Base-by-base conservation (phyloP, 306 rosid genomes). In the Argentina anserina region DNA sequence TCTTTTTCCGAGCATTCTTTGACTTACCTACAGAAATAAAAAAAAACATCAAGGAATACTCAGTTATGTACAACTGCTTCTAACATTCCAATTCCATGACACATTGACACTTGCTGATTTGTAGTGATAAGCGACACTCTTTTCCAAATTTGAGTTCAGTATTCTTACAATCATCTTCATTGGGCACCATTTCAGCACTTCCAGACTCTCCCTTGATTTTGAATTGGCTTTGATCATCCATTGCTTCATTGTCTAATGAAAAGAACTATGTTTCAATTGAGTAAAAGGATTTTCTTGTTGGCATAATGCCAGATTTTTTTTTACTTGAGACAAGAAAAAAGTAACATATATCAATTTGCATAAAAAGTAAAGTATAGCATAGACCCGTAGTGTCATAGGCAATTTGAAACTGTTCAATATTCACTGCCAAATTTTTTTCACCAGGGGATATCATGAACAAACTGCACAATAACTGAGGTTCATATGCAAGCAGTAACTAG, bases 11-110 rank as follows among this genome's bases (percentile, higher is more conserved):
- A 40, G 76, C 65, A 75, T 82, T 90, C 84, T 82, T 89, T 7
- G 87, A 73, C 77, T 71, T 80, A 63, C 83, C 98, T 91, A 74
- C 83, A 80, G 81, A 78, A 78, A 70, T 79, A 80, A 80, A 67
- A 81, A 15, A 39, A 15, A 6, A 15, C 9, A 39, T 23, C 9
- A 67, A 31, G 69, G 21, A 79, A 56, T 39, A 52, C 13, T 71
- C 21, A 55, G 73, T 15, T 49, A n/a, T n/a, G n/a, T n/a, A 77
- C 63, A 0, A 71, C 65, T 45, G 23, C 61, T 23, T 17, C 71
- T 26, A 36, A 64, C 69, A 52, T 60, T 25, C 46, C 73, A 13
- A 73, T 60, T 58, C 50, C 47, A 65, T 11, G n/a, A 49, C 62
- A n/a, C n/a, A n/a, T n/a, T n/a, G n/a, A n/a, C 20, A 47, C 34